Conservation (phyloP, 139 green algal genomes). For the Gonium pectorale region DNA sequence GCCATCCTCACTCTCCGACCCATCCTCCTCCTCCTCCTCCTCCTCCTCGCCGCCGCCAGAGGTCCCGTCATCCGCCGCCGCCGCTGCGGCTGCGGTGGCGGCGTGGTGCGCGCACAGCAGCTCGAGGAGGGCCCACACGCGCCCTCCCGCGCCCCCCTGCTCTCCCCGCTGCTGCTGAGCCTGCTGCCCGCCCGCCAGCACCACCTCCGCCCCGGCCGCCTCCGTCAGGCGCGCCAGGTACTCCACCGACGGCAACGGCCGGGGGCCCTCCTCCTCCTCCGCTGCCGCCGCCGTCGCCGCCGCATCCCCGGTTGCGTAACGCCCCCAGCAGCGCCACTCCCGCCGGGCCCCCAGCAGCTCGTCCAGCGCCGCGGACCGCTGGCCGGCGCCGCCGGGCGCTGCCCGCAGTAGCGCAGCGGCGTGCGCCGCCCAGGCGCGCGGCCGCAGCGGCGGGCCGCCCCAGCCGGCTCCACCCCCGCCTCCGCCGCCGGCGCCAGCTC, state of each 20-base stretch:
- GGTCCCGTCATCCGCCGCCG: neutral
- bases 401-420: neutral
- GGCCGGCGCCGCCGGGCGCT: neutral
- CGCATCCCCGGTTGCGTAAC: neutral
- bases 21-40: constrained; percentile 9
- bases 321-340: constrained; percentile 6
- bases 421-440: constrained; percentile 22
- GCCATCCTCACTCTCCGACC: neutral
- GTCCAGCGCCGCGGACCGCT: neutral
- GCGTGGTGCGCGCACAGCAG: constrained; percentile 19
- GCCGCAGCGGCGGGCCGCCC: neutral
- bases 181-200: neutral
- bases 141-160: neutral
- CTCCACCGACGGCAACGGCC: neutral
- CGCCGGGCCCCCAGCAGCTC: constrained; percentile 1
- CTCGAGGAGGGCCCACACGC: constrained; percentile 9
- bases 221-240: constrained; percentile 7
- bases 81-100: neutral
- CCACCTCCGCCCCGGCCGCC: neutral
- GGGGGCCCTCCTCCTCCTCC: too few relatives aligned
- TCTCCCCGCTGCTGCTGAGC: neutral
- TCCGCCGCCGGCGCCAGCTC: neutral
- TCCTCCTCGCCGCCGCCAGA: neutral
- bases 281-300: neutral
- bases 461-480: neutral